These are phyloP conservation scores for Boletus vermiculosoides DNA, from an alignment of 768 basidiomycete genomes.

Conservation along the genomic window DNA sequence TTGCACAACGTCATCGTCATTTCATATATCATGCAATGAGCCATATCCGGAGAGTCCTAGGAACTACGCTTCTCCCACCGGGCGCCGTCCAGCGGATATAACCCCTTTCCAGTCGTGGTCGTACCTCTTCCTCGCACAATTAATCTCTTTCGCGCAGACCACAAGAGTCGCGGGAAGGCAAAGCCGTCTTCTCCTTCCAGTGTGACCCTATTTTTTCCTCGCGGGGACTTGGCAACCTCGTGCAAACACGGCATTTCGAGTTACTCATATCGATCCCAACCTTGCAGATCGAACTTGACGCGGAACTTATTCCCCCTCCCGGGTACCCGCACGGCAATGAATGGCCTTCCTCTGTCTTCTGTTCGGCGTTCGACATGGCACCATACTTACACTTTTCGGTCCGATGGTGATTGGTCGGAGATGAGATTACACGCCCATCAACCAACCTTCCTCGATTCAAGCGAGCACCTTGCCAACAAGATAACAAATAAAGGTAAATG, in stretches of 20 bases:
- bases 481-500: neutral
- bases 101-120: neutral
- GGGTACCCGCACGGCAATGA: neutral
- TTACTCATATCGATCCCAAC: neutral
- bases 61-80: neutral
- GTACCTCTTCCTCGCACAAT: neutral
- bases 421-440: neutral
- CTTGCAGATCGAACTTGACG: neutral
- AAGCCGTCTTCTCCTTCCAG: no score
- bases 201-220: no score
- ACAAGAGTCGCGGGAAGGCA: neutral
- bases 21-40: neutral
- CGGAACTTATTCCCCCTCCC: neutral
- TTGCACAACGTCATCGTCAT: neutral
- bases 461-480: neutral
- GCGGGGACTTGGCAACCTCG: neutral
- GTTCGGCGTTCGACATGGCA: neutral
- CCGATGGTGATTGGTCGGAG: slow-evolving; percentile 8
- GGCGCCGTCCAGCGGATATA: neutral
- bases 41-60: neutral
- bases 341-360: neutral
- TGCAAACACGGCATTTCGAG: neutral
- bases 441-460: neutral
- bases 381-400: neutral
- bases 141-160: neutral